Percentiles rank a stretch among this genome's conserved stretches.
These are phyloP conservation scores for Neofusicoccum cordaticola DNA, from an alignment of 2,329 filamentous ascomycete genomes.

Conservation along the genomic window DNA sequence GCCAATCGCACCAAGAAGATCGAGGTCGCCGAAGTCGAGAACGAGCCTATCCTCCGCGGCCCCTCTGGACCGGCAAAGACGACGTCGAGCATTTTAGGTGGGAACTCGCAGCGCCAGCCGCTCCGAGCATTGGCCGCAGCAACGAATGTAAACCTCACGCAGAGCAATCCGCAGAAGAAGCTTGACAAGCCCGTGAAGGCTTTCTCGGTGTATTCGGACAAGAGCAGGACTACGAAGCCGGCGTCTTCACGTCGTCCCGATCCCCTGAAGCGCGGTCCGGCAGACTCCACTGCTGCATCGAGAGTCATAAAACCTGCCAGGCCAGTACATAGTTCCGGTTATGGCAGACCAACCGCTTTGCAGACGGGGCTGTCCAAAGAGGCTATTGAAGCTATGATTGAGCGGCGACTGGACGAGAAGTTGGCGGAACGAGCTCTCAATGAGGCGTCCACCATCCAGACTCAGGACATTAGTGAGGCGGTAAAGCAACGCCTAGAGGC, in stretches of 20 bases:
- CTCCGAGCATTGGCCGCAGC: slow-evolving; percentile 72
- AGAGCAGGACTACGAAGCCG: slow-evolving; percentile 31
- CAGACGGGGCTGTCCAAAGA: slow-evolving; percentile 51
- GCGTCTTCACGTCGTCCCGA: slow-evolving; percentile 33
- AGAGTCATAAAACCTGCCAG: slow-evolving; percentile 32
- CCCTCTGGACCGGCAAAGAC: slow-evolving; percentile 30
- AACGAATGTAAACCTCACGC: slow-evolving; percentile 64
- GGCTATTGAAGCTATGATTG: slow-evolving; percentile 86
- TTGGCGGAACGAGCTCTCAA: slow-evolving; percentile 69
- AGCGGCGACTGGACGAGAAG: slow-evolving; percentile 87
- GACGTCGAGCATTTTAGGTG: slow-evolving; percentile 33
- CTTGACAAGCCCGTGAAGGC: slow-evolving; percentile 72
- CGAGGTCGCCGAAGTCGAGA: slow-evolving; percentile 91
- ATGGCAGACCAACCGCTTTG: slow-evolving; percentile 33
- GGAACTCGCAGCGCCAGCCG: slow-evolving; percentile 63
- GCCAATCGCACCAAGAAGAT: slow-evolving; percentile 95
- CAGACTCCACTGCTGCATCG: slow-evolving; percentile 33
- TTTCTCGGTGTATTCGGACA: slow-evolving; percentile 85
- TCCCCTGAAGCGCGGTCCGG: slow-evolving; percentile 45
- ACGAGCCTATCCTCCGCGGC: slow-evolving; percentile 69
- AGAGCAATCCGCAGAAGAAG: slow-evolving; percentile 51
- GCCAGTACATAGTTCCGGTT: slow-evolving; percentile 23
- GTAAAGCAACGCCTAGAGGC: slow-evolving; percentile 79
- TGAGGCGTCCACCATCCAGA: slow-evolving; percentile 37
- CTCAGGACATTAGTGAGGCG: slow-evolving; percentile 40